Base-by-base conservation (phyloP, 768 basidiomycete species). In the Pleurotus djamor region DNA sequence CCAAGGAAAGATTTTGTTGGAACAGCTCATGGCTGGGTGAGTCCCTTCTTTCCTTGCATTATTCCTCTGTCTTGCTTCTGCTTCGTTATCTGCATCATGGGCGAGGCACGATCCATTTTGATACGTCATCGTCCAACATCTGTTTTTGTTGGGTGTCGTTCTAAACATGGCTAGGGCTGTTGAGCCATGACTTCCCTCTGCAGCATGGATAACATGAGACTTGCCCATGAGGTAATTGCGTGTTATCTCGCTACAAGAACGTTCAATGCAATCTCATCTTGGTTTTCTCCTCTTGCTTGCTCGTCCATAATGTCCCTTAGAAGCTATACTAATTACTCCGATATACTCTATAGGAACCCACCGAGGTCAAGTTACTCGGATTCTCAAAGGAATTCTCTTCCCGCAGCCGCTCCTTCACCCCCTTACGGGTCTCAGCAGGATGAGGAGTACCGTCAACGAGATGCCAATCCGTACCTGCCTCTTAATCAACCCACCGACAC, bases 11-110 rank as follows among this genome's bases (percentile, higher is more conserved):
- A 77, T 86, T 61, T 70, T 93, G 64, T 73, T 94, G 61, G 91
- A 94, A 64, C 89, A 92, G 68, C 76, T 94, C 60, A 90, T 94
- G 86, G 79, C 85, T 59, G 87, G 89, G 91, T 93, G 69, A 74
- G 88, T 79, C 13, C 60, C 33, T 59, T 63, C 59, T 59, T 64
- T 58, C 50, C 35, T 34, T 51, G 50, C 59, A 13, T n/a, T 12
- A 3, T 51, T 41, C 50, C 34, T 36, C 17, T 12, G 16, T 47
- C 13, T 47, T 47, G 14, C 12, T 16, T 38, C 41, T 34, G 14
- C n/a, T 21, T 47, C 55, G 55, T 41, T 38, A 41, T 43, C 32
- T 36, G 10, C 17, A 16, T 52, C n/a, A 10, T 52, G 38, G 34
- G 37, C 16, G 52, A 28, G 52, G 37, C 52, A 50, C 28, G 49